Conservation (phyloP, 495 filamentous ascomycete species). For the Thozetella sp. region DNA sequence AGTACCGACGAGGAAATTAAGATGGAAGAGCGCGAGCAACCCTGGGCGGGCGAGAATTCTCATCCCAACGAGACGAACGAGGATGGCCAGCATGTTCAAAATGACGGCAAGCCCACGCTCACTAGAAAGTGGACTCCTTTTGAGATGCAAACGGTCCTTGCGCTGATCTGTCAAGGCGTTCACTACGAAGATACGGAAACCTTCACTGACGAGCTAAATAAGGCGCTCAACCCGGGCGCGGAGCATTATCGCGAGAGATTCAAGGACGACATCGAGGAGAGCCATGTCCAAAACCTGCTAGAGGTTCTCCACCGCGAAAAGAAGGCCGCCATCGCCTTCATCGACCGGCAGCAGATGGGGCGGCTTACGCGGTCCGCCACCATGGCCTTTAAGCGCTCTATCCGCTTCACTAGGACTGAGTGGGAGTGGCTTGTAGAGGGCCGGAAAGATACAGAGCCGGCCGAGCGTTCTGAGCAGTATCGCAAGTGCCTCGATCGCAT, state of each 20-base stretch:
- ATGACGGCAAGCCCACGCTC: neutral
- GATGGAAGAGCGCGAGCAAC: too few relatives aligned
- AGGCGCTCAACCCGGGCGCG: conserved; percentile 9
- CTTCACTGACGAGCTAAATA: conserved; percentile 9
- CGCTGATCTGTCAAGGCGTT: conserved; percentile 10
- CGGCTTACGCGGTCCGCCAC: conserved; percentile 4
- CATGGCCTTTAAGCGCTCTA: conserved; percentile 5
- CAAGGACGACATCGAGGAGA: conserved; percentile 6
- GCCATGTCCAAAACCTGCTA: conserved; percentile 7
- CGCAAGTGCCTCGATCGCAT: neutral
- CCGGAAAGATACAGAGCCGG: neutral
- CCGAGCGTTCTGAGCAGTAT: neutral
- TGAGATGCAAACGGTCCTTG: conserved; percentile 9
- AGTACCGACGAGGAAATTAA: too few relatives aligned
- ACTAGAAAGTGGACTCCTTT: conserved; percentile 7
- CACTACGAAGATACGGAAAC: conserved; percentile 3
- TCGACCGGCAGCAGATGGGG: conserved; percentile 6
- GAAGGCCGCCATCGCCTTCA: conserved; percentile 5
- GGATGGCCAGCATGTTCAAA: neutral
- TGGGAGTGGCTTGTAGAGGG: conserved; percentile 5
- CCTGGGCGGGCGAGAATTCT: too few relatives aligned
- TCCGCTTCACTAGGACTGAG: neutral
- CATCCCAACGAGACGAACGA: too few relatives aligned
- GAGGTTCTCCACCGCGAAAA: conserved; percentile 4
- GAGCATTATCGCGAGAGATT: neutral